Evolutionary conservation across 2,329 filamentous ascomycete genomes (phyloP), one percentile per base, ranked within the genome.

Genomic region (Colletotrichum gigasporum): DNA sequence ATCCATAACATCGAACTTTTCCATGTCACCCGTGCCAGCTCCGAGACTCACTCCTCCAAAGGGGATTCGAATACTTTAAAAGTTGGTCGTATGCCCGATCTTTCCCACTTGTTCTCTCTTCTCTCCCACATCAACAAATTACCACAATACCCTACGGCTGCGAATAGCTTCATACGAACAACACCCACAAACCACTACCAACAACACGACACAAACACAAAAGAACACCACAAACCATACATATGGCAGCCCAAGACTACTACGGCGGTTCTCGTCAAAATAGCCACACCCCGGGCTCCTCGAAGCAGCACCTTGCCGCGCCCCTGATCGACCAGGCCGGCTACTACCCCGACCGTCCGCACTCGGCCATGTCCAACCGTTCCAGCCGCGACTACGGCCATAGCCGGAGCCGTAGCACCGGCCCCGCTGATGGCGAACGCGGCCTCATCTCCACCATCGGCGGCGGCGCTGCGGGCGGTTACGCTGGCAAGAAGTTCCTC

Each of bases 401-500:
- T 35, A 32, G 34, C 57, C 60, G 60, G 37, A 35, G 32, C 52
- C 59, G 45, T 18, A 56, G 55, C 24, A 28, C 41, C 30, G 65
- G 57, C 1, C 63, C 65, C n/a, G 35, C 62, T 18, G 65, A 80
- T 5, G 85, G 83, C 67, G 86, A 89, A 57, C 79, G 82, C 44
- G 86, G 86, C 8, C 77, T 89, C 11, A 80, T 85, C 11, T 82
- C 85, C 1, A 84, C 85, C 2, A 70, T 88, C 4, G 59, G 85
- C 1, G 85, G 85, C 12, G 82, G 83, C 20, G 83, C 81, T 3
- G 82, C 80, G 1, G 86, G 86, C 35, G 85, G 82, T 0, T 83
- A 84, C 60, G 60, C 85, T 0, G 85, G 82, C 0, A 82, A 87
- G 70, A 83, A 88, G 72, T 71, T 85, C 10, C 85, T 85, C 18